Evolutionary conservation across 2,329 filamentous ascomycete genomes (phyloP), one percentile per base, ranked within the genome.

Genomic region (Paecilomyces dactylethromorphus): DNA sequence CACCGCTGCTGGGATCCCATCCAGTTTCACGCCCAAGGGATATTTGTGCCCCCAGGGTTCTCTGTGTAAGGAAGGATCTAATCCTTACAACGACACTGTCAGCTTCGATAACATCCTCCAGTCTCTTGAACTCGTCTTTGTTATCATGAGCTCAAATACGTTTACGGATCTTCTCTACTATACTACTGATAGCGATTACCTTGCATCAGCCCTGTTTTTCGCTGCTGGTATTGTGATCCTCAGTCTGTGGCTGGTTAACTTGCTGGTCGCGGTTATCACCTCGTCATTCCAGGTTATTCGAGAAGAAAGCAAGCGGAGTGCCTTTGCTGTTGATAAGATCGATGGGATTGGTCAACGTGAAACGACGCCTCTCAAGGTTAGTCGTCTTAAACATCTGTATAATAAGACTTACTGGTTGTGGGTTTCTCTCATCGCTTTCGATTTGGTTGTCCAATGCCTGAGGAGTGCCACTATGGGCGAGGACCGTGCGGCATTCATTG

Each of bases 231-330:
- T 96, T 70, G 87, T 99, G 68, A 91, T 99, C 63, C 85, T 99
- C 81, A 94, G 91, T 79, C 82, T 99, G 55, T 99, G 94, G 94
- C 84, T 99, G 68, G 92, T 95, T 63, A 97, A 97, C 73, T 84
- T 99, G 76, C 75, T 89, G 53, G 96, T 99, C 69, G 94, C 94
- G 2, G 94, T 99, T 68, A 99, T 99, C 71, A 99, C 94, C 0
- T 96, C 94, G 4, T 97, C 93, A 1, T 99, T 99, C 69, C 94
- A 99, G 72, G 90, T 99, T 64, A 99, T 99, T 66, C 86, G 94
- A 63, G 95, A 99, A 78, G 94, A 99, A 72, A 96, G 91, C 76
- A 92, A 89, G 74, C 87, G 89, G 32, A 97, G 92, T 77, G 94
- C 95, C 2, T 99, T 99, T 73, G 92, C 92, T 3, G 86, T 86